phyloP scores from a whole-genome alignment of 2,329 filamentous ascomycete species.

The Aureobasidium sp. region DNA sequence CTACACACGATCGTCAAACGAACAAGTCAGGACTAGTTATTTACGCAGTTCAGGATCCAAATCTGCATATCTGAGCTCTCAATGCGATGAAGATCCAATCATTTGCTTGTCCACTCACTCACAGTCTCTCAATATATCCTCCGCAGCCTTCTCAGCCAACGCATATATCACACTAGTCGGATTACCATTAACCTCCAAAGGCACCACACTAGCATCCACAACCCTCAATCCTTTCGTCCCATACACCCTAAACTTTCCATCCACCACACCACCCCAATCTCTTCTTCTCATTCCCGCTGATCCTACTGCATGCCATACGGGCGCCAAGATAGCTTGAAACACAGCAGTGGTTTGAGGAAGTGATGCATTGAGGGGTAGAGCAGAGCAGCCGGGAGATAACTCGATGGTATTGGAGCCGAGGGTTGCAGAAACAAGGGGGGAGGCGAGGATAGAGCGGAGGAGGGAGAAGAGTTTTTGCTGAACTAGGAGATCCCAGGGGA shows the following conservation, averaged over 20 bases:
- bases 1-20: no score
- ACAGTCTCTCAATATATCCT: not conserved
- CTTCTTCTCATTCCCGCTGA: slow-evolving; percentile 16
- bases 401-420: slow-evolving; percentile 23
- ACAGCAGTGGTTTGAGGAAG: slow-evolving; percentile 10
- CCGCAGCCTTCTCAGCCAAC: slow-evolving; percentile 18
- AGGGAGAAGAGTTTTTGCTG: slow-evolving; percentile 24
- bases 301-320: not conserved
- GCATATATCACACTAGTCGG: slow-evolving; percentile 18
- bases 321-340: not conserved
- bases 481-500: slow-evolving; percentile 26
- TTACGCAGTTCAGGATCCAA: no score
- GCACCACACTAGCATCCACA: slow-evolving; percentile 27
- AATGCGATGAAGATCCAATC: no score
- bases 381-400: slow-evolving; percentile 14
- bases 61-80: no score
- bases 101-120: not conserved
- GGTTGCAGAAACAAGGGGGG: not conserved
- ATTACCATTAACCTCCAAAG: slow-evolving; percentile 17
- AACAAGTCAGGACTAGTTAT: no score
- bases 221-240: slow-evolving; percentile 23
- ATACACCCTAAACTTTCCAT: slow-evolving; percentile 22
- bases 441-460: slow-evolving; percentile 17
- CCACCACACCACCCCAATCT: slow-evolving; percentile 24
- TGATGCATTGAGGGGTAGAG: not conserved